Conservation (phyloP, 805 yeast species). For the Starmera dryadoides region DNA sequence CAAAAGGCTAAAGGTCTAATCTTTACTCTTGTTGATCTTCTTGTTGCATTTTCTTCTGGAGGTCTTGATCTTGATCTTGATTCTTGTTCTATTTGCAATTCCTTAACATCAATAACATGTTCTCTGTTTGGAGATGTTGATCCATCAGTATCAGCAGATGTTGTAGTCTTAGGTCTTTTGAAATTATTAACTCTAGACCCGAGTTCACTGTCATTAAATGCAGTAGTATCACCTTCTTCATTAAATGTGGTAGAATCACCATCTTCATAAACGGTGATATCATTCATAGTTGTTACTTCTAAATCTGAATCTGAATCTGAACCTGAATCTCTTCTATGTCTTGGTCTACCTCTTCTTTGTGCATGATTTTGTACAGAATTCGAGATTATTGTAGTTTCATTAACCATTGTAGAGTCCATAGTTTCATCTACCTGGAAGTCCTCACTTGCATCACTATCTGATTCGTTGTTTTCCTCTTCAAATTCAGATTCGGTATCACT, state of each 20-base stretch:
- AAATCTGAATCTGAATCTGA: background rate
- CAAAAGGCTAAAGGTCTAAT: conserved; percentile 74
- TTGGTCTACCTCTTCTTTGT: background rate
- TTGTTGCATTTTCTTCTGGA: conserved; percentile 24
- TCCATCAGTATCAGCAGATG: background rate
- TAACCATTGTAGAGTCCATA: background rate
- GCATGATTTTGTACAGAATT: background rate
- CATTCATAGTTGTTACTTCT: background rate
- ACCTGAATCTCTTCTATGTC: too few relatives aligned
- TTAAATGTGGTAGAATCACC: conserved; percentile 2
- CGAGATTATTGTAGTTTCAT: background rate
- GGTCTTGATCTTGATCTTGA: conserved; percentile 3
- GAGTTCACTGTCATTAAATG: too few relatives aligned
- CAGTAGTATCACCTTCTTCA: too few relatives aligned
- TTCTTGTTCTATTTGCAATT: conserved; percentile 14
- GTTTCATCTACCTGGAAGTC: too few relatives aligned
- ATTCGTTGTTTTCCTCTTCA: background rate
- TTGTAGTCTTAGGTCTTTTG: conserved; percentile 3
- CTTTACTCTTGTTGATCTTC: conserved; percentile 61
- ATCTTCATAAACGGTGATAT: conserved; percentile 1
- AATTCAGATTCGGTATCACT: too few relatives aligned
- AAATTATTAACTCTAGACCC: conserved; percentile 2
- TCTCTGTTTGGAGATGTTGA: conserved; percentile 1
- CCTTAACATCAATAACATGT: conserved; percentile 10
- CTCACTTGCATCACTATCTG: background rate